A percentile compares a stretch with the other conserved stretches of the same genome.
phyloP scores from a whole-genome alignment of 805 yeast genomes.

The Ogataea populi-albae region DNA sequence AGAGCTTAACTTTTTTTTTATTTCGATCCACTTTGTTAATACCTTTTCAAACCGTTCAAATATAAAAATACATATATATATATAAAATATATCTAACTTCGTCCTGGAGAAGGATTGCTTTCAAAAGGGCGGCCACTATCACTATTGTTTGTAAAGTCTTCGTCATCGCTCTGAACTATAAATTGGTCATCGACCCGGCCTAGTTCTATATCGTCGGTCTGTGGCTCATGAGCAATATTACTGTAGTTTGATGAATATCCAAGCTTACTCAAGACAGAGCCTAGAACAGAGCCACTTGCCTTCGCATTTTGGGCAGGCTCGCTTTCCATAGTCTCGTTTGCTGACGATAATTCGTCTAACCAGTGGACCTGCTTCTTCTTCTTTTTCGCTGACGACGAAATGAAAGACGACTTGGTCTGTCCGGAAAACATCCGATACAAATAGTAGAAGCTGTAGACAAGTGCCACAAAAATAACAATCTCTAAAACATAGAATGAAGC shows the following conservation, averaged over 20 bases:
- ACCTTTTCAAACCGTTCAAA: no score
- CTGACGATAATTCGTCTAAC: constrained; percentile 25
- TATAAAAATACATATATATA: no score
- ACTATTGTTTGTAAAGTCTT: constrained; percentile 23
- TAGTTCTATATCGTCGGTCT: constrained; percentile 40
- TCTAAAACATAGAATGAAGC: constrained; percentile 25
- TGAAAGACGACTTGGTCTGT: constrained; percentile 20
- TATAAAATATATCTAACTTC: no score
- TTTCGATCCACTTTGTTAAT: no score
- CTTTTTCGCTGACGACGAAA: constrained; percentile 20
- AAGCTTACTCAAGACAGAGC: constrained; percentile 26
- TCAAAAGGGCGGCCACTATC: no score
- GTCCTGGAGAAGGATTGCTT: no score
- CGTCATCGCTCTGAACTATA: constrained; percentile 50
- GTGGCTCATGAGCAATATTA: constrained; percentile 21
- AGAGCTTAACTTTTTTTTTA: no score
- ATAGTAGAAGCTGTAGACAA: constrained; percentile 23
- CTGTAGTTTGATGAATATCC: constrained; percentile 39
- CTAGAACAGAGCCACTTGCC: constrained; percentile 11
- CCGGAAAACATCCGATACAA: constrained; percentile 23
- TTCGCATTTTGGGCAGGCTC: constrained; percentile 2
- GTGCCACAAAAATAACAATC: constrained; percentile 18
- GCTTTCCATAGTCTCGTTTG: constrained; percentile 7
- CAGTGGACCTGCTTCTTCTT: constrained; percentile 36
- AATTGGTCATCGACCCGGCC: constrained; percentile 42